Base-by-base conservation (phyloP, 495 filamentous ascomycete genomes). In the Talaromyces stipitatus region DNA sequence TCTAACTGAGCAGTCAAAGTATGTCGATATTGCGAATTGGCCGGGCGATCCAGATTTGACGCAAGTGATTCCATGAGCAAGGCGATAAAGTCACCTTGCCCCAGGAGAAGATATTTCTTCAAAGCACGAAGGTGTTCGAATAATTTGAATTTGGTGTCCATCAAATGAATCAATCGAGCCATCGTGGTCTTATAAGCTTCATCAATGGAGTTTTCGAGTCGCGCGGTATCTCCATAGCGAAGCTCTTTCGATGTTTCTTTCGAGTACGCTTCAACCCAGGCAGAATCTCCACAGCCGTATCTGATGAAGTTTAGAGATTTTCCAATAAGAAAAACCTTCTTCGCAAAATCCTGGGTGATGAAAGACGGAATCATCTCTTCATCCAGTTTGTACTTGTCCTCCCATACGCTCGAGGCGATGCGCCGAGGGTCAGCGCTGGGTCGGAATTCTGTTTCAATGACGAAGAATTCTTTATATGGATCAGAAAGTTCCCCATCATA, bases 221-320 rank as follows among this genome's bases (percentile, higher is more conserved):
- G 91, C 1, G 91, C 89, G 3, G 92, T 97, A 70, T 97, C 92
- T 45, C 94, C 94, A 69, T 99, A 97, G 54, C 81, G 82, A 24
- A 99, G 80, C 71, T 96, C 91, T 70, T 91, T 95, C 5, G 91
- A 96, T 1, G 91, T 87, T 28, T 85, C 85, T 67, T 94, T 95
- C n/a, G 90, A 96, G 72, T 97, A 97, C 2, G 83, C 85, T 66
- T 96, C 90, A 5, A 99, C 95, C 95, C 95, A 99, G 26, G 85
- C 86, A 41, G 91, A 87, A 63, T 99, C 95, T 6, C 86, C 85
- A 66, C 95, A 99, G 59, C 88, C 89, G 71, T 96, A 89, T 33
- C 92, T 88, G 69, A 97, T 97, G 72, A 99, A 99, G 71, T 99
- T 99, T 23, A 99, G 74, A 11, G 90, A 95, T 69, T 99, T 99